Percentiles rank a stretch among this genome's conserved stretches.
These are phyloP conservation scores for Dendrobium huoshanense DNA, from an alignment of 106 monocot genomes.

Conservation along the genomic window DNA sequence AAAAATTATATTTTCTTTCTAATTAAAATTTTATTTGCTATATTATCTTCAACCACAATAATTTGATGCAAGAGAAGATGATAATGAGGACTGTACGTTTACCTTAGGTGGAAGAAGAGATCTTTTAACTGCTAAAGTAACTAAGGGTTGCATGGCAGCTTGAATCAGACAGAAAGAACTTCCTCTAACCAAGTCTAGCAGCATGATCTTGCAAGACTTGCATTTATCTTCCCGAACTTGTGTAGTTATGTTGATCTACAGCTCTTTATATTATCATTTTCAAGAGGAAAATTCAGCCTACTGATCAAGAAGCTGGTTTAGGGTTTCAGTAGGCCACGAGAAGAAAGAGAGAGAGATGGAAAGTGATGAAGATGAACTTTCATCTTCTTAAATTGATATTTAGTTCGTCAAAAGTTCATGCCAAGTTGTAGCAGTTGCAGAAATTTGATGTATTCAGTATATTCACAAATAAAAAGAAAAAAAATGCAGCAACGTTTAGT, in stretches of 20 bases:
- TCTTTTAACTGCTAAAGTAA: neutral
- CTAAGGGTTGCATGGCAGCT: slow-evolving; percentile 8
- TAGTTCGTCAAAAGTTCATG: no score
- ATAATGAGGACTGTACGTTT: neutral
- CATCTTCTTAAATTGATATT: no score
- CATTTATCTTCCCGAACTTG: neutral
- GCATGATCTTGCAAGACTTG: neutral
- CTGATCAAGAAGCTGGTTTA: neutral
- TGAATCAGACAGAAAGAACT: no score
- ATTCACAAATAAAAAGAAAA: no score
- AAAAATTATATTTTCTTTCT: neutral
- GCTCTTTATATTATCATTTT: neutral
- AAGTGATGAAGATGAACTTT: no score
- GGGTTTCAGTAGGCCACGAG: neutral
- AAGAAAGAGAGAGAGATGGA: neutral
- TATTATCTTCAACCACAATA: neutral
- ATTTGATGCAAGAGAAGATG: neutral
- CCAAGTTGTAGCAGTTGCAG: no score
- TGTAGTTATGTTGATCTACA: neutral
- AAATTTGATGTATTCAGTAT: no score
- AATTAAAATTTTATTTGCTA: neutral
- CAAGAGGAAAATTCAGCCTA: no score
- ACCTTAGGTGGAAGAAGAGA: slow-evolving; percentile 10
- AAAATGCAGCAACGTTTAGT: no score
- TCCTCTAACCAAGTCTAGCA: no score